phyloP scores from a whole-genome alignment of 2,329 filamentous ascomycete species.

The Cladosporium velox region DNA sequence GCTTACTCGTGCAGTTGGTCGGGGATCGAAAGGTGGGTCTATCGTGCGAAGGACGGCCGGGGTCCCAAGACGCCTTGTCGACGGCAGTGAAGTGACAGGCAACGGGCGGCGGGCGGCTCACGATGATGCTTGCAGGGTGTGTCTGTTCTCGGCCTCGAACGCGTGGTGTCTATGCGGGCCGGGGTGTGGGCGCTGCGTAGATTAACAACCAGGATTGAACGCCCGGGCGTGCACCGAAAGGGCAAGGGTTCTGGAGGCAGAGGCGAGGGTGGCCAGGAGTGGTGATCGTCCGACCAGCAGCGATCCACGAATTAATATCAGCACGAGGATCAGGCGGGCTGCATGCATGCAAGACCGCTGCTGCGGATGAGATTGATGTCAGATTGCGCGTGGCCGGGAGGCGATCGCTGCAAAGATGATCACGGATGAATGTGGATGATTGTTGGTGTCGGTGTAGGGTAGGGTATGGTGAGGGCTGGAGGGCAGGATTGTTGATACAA shows the following conservation, averaged over 20 bases:
- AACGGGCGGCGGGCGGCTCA: slow-evolving; percentile 27
- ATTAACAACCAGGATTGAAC: slow-evolving; percentile 13
- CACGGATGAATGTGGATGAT: not conserved
- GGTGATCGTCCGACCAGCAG: slow-evolving; percentile 20
- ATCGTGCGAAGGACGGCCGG: slow-evolving; percentile 19
- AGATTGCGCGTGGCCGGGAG: slow-evolving; percentile 19
- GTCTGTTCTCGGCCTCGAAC: slow-evolving; percentile 27
- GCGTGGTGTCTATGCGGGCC: slow-evolving; percentile 30
- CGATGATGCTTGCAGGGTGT: slow-evolving; percentile 20
- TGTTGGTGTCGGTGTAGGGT: not conserved
- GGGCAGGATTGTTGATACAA: not conserved
- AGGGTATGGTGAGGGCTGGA: not conserved
- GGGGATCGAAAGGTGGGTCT: slow-evolving; percentile 19
- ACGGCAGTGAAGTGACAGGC: slow-evolving; percentile 28
- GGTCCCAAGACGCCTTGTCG: slow-evolving; percentile 24
- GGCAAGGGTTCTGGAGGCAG: slow-evolving; percentile 16
- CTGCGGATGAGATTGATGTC: slow-evolving; percentile 21
- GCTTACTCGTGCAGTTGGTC: slow-evolving; percentile 19
- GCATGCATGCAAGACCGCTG: slow-evolving; percentile 19
- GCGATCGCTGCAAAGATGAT: slow-evolving; percentile 17
- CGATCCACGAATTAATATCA: slow-evolving; percentile 10
- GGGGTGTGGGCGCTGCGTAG: slow-evolving; percentile 25
- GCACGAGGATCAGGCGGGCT: slow-evolving; percentile 15
- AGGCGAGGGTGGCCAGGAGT: slow-evolving; percentile 19
- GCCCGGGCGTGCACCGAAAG: slow-evolving; percentile 18